Evolutionary conservation across 1,139 yeast genomes (phyloP), one percentile per base, ranked within the genome.

Genomic region (Candida anutae): DNA sequence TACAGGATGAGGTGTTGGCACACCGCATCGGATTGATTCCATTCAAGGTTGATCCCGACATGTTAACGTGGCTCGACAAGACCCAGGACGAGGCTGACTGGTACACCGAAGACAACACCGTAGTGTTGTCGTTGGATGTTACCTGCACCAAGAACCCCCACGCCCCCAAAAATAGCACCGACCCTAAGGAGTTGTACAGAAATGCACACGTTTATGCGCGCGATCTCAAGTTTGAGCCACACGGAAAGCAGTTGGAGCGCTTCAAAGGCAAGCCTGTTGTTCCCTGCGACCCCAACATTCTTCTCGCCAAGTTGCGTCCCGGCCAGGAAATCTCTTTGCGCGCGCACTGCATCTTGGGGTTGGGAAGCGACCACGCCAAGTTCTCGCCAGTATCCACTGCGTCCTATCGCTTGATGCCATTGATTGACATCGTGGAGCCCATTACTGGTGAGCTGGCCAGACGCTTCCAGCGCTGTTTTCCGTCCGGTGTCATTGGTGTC

Each of bases 361-460:
- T 84, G 38, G 98, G 98, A 29, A 62, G 85, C 19, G 98, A 90
- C 52, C 98, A 90, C 55, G 97, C 98, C 38, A 90, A 90, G 57
- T 90, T 84, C 53, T 85, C 96, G 5, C 98, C 98, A 4, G 98
- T 90, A 8, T 74, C 95, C 16, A 90, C 98, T 16, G 97, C 98
- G 3, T 82, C 95, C n/a, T 90, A 90, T 61, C 74, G 98, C 58
- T 68, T 90, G 46, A 61, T 93, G 64, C 98, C 98, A n/a, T 79
- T 76, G 13, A 90, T 90, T 48, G 78, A 83, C 39, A 84, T 90
- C 28, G 53, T 62, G 28, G 58, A 74, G 39, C 87, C 94, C 26
- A 83, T 90, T 37, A 63, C 58, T 2, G 97, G 96, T 3, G 76
- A 70, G 4, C 70, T 73, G 32, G 97, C 97, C 4, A 51, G 60